These are phyloP conservation scores for Aegilops longissima DNA, from an alignment of 176 grass and related monocot species.

Conservation along the genomic window DNA sequence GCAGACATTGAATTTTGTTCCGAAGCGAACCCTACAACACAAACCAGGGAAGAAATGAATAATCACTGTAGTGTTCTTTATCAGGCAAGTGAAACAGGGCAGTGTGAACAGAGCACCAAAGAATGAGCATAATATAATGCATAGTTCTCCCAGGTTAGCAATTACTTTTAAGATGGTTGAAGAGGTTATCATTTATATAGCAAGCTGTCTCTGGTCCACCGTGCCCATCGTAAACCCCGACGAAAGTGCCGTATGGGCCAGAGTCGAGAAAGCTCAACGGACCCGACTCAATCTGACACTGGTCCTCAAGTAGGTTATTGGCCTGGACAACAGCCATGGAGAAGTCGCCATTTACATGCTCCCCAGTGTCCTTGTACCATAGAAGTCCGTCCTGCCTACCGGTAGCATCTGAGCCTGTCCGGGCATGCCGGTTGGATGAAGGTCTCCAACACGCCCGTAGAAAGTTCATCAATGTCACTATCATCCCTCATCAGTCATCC, in stretches of 20 bases:
- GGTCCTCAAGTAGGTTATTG: conserved; percentile 90
- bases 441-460: conserved; percentile 84
- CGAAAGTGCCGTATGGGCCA: conserved; percentile 78
- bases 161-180: conserved; percentile 87
- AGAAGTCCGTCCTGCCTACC: conserved; percentile 80
- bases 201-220: conserved; percentile 92
- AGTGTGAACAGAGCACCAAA: neutral
- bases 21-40: conserved; percentile 68
- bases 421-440: conserved; percentile 56
- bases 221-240: conserved; percentile 91
- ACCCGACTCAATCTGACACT: conserved; percentile 82
- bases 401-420: conserved; percentile 49
- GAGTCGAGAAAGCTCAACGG: conserved; percentile 67
- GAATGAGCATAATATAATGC: neutral
- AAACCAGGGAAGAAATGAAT: conserved; percentile 17
- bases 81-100: neutral
- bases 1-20: conserved; percentile 81
- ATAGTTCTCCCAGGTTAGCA: neutral
- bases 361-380: conserved; percentile 91
- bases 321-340: conserved; percentile 98
- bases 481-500: conserved; percentile 85
- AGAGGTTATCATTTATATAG: conserved; percentile 85
- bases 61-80: neutral
- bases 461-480: conserved; percentile 75
- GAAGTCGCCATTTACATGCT: conserved; percentile 84